A percentile compares a stretch with the other conserved stretches of the same genome.
Evolutionary conservation across 2,329 filamentous ascomycete genomes (phyloP).

Genomic region (Eutypella sp.): DNA sequence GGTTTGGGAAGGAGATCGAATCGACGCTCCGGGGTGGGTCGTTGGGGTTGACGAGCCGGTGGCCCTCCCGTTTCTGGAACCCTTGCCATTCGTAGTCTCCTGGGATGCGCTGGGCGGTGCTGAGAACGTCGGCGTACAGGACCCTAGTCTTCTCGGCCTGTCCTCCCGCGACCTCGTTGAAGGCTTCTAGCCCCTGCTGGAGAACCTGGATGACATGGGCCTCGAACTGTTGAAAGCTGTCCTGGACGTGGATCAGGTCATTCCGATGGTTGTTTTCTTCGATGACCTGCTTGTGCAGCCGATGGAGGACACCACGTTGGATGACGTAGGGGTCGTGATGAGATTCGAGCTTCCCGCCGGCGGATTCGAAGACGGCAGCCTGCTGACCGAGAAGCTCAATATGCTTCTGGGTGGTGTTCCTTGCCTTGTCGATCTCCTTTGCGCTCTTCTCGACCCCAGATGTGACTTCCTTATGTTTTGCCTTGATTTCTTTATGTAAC

Average conservation of each 20-base stretch:
- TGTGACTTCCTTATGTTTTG: conserved; percentile 85
- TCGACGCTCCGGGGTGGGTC: conserved; percentile 69
- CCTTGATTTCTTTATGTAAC: conserved; percentile 93
- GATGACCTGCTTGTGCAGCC: conserved; percentile 82
- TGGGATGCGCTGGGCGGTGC: conserved; percentile 69
- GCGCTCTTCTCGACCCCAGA: conserved; percentile 76
- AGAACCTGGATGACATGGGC: conserved; percentile 76
- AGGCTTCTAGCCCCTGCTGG: conserved; percentile 76
- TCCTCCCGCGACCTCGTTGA: conserved; percentile 72
- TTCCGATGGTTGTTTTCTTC: conserved; percentile 96
- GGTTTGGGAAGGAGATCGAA: conserved; percentile 79
- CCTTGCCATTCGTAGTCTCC: conserved; percentile 87
- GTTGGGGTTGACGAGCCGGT: conserved; percentile 72
- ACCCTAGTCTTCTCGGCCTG: conserved; percentile 78
- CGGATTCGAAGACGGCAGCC: conserved; percentile 72
- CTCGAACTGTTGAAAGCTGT: conserved; percentile 84
- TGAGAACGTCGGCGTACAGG: conserved; percentile 80
- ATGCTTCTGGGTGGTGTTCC: conserved; percentile 83
- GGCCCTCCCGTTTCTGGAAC: conserved; percentile 68
- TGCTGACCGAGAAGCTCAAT: conserved; percentile 91
- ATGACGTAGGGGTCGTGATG: conserved; percentile 84
- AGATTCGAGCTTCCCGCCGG: conserved; percentile 64
- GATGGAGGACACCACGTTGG: conserved; percentile 73
- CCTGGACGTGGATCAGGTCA: conserved; percentile 87
- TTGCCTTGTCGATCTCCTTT: conserved; percentile 89